These are phyloP conservation scores for Boletus rubropictus DNA, from an alignment of 768 basidiomycete genomes.

Conservation along the genomic window DNA sequence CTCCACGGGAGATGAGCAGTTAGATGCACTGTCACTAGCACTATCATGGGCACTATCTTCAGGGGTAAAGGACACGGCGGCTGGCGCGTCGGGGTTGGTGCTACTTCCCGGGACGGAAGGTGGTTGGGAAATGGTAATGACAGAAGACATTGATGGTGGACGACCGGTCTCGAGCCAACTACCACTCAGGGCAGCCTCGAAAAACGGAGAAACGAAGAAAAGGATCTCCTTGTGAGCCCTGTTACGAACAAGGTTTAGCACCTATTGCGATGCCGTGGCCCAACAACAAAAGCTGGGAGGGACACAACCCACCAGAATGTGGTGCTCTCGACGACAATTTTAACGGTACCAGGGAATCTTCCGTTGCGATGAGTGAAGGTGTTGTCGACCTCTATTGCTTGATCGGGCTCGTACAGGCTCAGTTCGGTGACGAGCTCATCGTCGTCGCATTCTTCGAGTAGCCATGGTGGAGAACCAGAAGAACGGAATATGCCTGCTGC, in stretches of 20 bases:
- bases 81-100: constrained; percentile 35
- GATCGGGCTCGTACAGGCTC: constrained; percentile 59
- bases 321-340: constrained; percentile 82
- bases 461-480: constrained; percentile 73
- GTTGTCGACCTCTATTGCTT: constrained; percentile 73
- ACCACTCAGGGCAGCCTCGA: constrained; percentile 84
- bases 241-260: constrained; percentile 5
- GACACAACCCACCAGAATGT: constrained; percentile 73
- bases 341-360: constrained; percentile 78
- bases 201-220: constrained; percentile 92
- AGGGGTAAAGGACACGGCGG: constrained; percentile 57
- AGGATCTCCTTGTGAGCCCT: constrained; percentile 92
- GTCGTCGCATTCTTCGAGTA: constrained; percentile 67
- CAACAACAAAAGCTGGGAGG: neutral
- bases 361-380: constrained; percentile 61
- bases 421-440: constrained; percentile 68
- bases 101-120: constrained; percentile 52
- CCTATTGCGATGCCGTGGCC: constrained; percentile 2
- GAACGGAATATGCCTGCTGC: constrained; percentile 80
- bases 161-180: constrained; percentile 89
- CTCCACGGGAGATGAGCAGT: constrained; percentile 39
- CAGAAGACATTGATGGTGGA: constrained; percentile 72
- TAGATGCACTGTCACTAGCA: constrained; percentile 29
- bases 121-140: constrained; percentile 80
- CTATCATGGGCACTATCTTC: constrained; percentile 42